Conservation (phyloP, 805 yeast genomes). For the Ogataea nakhonphanomensis region DNA sequence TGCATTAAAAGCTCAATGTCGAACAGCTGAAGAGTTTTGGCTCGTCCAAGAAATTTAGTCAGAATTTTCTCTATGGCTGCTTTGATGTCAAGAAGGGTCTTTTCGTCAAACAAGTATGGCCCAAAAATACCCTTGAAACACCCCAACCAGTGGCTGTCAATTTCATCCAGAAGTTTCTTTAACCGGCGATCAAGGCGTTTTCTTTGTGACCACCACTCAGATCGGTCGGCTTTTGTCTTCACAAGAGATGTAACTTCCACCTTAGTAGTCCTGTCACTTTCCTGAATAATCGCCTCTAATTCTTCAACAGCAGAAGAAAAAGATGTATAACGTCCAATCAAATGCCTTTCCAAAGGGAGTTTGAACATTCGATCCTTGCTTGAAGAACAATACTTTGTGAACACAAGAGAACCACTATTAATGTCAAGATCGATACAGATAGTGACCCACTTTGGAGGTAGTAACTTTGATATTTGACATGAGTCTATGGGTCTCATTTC, state of each 20-base stretch:
- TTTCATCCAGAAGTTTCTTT: constrained; percentile 45
- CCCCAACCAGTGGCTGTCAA: constrained; percentile 72
- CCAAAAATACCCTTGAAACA: constrained; percentile 68
- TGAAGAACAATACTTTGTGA: constrained; percentile 27
- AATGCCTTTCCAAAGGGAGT: constrained; percentile 56
- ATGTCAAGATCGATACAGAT: constrained; percentile 60
- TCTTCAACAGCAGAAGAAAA: constrained; percentile 46
- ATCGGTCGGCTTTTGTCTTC: constrained; percentile 55
- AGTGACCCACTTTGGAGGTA: constrained; percentile 55
- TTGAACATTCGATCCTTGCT: constrained; percentile 40
- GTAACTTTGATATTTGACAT: constrained; percentile 10
- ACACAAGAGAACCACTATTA: constrained; percentile 52
- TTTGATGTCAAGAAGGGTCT: constrained; percentile 34
- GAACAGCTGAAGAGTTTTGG: background rate
- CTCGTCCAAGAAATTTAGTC: constrained; percentile 28
- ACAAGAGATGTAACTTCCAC: constrained; percentile 49
- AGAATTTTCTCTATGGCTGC: constrained; percentile 38
- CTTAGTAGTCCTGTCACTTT: constrained; percentile 62
- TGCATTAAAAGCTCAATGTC: constrained; percentile 44
- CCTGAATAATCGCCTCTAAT: constrained; percentile 48
- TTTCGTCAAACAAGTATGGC: constrained; percentile 27
- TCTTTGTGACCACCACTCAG: constrained; percentile 76
- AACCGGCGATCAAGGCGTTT: constrained; percentile 57
- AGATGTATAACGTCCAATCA: constrained; percentile 41
- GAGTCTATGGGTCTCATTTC: no score